Base-by-base conservation (phyloP, 2,329 filamentous ascomycete genomes). In the Clarireedia monteithiana region DNA sequence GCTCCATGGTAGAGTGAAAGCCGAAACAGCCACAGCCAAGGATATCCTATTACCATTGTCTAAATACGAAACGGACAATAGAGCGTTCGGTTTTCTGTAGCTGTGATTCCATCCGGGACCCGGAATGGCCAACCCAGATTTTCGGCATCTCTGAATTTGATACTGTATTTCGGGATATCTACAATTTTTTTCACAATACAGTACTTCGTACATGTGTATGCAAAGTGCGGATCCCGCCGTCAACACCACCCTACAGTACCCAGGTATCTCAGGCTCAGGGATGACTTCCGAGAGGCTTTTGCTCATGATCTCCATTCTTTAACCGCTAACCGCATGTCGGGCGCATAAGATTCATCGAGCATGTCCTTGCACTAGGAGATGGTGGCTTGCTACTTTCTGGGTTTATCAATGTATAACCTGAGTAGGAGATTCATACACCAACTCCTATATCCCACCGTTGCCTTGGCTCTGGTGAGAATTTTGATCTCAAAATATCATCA, bases 331-430 rank as follows among this genome's bases (percentile, higher is more conserved):
- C 44, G 51, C 51, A 54, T 49, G 26, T 54, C n/a, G 30, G 17
- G 47, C 15, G 51, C 51, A 54, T 40, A 48, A 40, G 42, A 49
- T 53, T 44, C 44, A 53, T 23, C 38, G 44, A 53, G 48, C 51
- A 34, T 38, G 48, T 48, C 38, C 48, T 27, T 24, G 17, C 27
- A 20, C 23, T 46, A 39, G 24, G 34, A 38, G 47, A 23, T 49
- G 40, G 51, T 49, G 44, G 51, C 51, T 54, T 53, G 51, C 51
- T 53, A n/a, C 14, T 42, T 42, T 6, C 39, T n/a, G 39, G 30
- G 30, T 34, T 34, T 34, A 34, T 12, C 30, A 34, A 34, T 5
- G 30, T 34, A 34, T 10, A 34, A 34, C 30, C 12, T 10, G 30
- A 20, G 20, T 20, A 20, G 20, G 20, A 20, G 20, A 20, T 20